Evolutionary conservation across 495 filamentous ascomycete genomes (phyloP).

Genomic region (Xylaria flabelliformis): DNA sequence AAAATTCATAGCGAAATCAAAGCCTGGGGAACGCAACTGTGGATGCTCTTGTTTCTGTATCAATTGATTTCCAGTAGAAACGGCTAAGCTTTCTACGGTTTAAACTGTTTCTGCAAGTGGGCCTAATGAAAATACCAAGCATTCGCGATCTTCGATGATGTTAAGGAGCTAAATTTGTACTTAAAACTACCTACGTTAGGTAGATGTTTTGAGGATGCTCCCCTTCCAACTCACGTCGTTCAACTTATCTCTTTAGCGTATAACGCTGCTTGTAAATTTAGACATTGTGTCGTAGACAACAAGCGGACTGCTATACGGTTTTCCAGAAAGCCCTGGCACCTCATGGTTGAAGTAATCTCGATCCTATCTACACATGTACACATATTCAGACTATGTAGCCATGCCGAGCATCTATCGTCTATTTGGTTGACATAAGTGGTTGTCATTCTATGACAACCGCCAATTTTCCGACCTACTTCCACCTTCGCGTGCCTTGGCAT

Average conservation of each 20-base stretch:
- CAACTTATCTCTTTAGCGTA: not conserved
- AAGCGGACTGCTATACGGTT: too few species aligned
- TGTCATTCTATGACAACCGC: not conserved
- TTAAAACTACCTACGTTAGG: not conserved
- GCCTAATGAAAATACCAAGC: constrained; percentile 13
- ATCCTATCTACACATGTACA: not conserved
- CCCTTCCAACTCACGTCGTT: not conserved
- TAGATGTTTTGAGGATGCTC: not conserved
- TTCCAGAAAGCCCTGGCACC: not conserved
- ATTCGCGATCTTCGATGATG: constrained; percentile 14
- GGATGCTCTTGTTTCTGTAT: not conserved
- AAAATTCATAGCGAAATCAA: not conserved
- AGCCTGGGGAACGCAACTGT: not conserved
- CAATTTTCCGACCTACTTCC: constrained; percentile 28
- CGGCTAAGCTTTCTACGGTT: constrained; percentile 2
- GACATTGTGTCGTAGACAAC: not conserved
- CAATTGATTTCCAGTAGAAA: constrained; percentile 6
- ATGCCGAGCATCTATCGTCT: constrained; percentile 10
- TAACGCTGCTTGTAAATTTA: not conserved
- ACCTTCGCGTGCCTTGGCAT: constrained; percentile 39
- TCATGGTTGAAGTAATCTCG: not conserved
- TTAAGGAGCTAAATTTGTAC: not conserved
- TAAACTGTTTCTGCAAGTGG: constrained; percentile 1
- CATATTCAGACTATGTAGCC: not conserved
- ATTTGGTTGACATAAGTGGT: not conserved